phyloP scores from a whole-genome alignment of 345 rosid species.

The Boechera divaricarpa region DNA sequence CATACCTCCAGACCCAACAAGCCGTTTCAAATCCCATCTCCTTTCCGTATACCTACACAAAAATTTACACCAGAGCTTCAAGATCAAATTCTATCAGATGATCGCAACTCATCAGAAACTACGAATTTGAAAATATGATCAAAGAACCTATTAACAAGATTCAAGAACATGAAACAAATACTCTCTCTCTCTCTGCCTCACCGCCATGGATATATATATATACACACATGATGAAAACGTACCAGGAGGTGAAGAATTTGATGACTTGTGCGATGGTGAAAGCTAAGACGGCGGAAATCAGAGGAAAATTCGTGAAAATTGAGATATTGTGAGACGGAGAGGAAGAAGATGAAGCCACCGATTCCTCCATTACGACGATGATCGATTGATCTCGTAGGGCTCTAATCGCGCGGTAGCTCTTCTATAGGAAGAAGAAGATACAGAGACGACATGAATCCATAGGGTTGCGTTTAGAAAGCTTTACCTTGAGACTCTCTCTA shows the following conservation, averaged over 20 bases:
- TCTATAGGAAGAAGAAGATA: conserved; percentile 15
- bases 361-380: conserved; percentile 44
- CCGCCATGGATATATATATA: not conserved
- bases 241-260: conserved; percentile 79
- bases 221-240: conserved; percentile 6
- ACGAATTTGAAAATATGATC: not conserved
- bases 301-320: conserved; percentile 63
- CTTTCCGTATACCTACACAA: conserved; percentile 73
- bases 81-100: conserved; percentile 10
- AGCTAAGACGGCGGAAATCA: conserved; percentile 61
- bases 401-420: not conserved
- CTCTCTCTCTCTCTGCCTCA: not conserved
- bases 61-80: conserved; percentile 46
- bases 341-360: conserved; percentile 41
- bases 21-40: conserved; percentile 72
- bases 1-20: conserved; percentile 94
- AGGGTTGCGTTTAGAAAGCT: conserved; percentile 13
- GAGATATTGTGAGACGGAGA: conserved; percentile 49
- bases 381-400: conserved; percentile 19
- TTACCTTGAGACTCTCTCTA: conserved; percentile 16
- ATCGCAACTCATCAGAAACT: not conserved
- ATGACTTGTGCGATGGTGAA: conserved; percentile 68
- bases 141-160: not conserved
- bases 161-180: not conserved
- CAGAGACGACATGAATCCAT: conserved; percentile 30